A percentile compares a stretch with the other conserved stretches of the same genome.
These are phyloP conservation scores for Mycena rosella DNA, from an alignment of 768 basidiomycete genomes.

Conservation along the genomic window DNA sequence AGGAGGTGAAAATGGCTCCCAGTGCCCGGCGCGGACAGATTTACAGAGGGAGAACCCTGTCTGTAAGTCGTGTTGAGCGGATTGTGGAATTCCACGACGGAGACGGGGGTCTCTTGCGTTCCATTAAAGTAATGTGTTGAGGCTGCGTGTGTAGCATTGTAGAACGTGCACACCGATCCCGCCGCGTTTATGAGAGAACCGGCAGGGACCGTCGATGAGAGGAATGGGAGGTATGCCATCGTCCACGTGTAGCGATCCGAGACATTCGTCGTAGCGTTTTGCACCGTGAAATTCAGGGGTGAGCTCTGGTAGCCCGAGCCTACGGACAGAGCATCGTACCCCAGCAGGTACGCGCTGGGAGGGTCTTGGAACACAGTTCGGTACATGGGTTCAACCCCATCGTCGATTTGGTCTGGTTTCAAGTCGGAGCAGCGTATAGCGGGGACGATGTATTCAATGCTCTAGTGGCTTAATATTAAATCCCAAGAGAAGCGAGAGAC, in stretches of 20 bases:
- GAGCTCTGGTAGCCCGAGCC: not conserved
- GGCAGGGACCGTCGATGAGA: no score
- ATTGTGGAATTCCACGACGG: no score
- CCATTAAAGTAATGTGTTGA: no score
- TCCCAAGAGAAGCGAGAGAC: no score
- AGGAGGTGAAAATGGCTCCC: no score
- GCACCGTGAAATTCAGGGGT: not conserved
- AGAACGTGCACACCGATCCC: not conserved
- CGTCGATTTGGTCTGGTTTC: constrained; percentile 13
- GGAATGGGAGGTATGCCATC: no score
- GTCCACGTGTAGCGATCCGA: no score
- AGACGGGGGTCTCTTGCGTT: no score
- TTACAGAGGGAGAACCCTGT: not conserved
- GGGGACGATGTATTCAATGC: constrained; percentile 23
- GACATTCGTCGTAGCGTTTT: not conserved
- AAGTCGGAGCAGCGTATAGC: constrained; percentile 19
- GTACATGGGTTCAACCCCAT: not conserved
- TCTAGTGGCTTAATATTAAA: no score
- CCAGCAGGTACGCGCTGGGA: not conserved
- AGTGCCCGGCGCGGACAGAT: no score
- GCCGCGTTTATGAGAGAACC: not conserved
- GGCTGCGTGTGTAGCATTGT: not conserved
- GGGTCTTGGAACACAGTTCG: not conserved
- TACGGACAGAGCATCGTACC: no score
- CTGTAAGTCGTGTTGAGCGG: no score